A percentile compares a stretch with the other conserved stretches of the same genome.
Evolutionary conservation across 176 grass and related monocot species (phyloP).

Genomic region (Aegilops speltoides): DNA sequence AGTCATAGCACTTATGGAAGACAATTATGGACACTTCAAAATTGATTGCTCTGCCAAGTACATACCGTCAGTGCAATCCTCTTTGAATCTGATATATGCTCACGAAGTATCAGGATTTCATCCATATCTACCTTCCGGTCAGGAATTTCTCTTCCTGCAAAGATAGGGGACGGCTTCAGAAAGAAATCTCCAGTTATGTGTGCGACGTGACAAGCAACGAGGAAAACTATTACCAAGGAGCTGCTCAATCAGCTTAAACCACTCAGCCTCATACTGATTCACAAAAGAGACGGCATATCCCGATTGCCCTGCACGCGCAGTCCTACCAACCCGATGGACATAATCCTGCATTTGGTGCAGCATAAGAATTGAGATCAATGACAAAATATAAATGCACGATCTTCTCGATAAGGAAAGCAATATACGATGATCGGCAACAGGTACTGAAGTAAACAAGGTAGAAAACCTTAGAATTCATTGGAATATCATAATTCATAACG

Average conservation of each 20-base stretch:
- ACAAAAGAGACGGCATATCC: constrained; percentile 87
- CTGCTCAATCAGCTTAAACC: constrained; percentile 73
- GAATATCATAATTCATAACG: constrained; percentile 94
- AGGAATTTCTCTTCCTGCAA: constrained; percentile 54
- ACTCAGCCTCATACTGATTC: constrained; percentile 84
- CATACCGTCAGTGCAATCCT: constrained; percentile 71
- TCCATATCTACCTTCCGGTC: constrained; percentile 35
- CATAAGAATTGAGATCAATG: background rate
- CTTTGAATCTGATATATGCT: constrained; percentile 61
- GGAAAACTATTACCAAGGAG: constrained; percentile 52
- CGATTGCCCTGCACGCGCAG: constrained; percentile 82
- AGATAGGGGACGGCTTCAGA: background rate
- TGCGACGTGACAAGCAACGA: background rate
- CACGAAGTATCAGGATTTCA: constrained; percentile 69
- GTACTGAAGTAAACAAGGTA: background rate
- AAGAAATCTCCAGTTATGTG: background rate
- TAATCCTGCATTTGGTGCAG: constrained; percentile 67
- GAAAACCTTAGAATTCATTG: constrained; percentile 80
- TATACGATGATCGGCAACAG: background rate
- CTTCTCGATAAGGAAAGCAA: background rate
- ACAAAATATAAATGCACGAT: background rate
- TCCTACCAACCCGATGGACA: constrained; percentile 94
- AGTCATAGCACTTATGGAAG: background rate
- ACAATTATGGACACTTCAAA: background rate
- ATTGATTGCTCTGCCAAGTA: background rate